Conservation (phyloP, 2,329 filamentous ascomycete species). For the Coleophoma cylindrospora region DNA sequence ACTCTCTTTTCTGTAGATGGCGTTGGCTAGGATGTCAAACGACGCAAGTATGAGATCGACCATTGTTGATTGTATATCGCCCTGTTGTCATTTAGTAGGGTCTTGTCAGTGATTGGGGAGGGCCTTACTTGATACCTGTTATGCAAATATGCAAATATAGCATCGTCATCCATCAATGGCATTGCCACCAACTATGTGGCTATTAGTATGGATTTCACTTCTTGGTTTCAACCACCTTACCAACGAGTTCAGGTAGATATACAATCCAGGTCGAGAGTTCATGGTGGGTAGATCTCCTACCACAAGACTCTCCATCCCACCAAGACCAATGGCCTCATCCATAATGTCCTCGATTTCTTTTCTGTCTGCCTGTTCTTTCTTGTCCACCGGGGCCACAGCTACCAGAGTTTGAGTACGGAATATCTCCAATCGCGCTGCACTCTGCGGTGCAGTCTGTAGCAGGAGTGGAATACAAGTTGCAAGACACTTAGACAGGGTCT, state of each 20-base stretch:
- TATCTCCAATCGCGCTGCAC: constrained; percentile 42
- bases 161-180: constrained; percentile 76
- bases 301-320: constrained; percentile 25
- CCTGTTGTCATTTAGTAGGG: constrained; percentile 39
- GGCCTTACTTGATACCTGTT: constrained; percentile 73
- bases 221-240: constrained; percentile 40
- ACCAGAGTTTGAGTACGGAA: constrained; percentile 54
- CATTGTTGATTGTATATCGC: constrained; percentile 70
- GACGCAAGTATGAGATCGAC: constrained; percentile 82
- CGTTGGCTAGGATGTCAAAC: constrained; percentile 86
- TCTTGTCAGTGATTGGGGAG: background rate
- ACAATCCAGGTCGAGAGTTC: constrained; percentile 77
- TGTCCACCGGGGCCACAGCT: constrained; percentile 47
- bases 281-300: constrained; percentile 63
- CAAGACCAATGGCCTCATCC: constrained; percentile 50
- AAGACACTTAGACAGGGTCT: constrained; percentile 34
- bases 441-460: constrained; percentile 49
- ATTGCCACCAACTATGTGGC: constrained; percentile 66
- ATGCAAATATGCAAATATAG: constrained; percentile 74
- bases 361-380: constrained; percentile 43
- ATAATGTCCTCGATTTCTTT: constrained; percentile 52
- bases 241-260: constrained; percentile 78
- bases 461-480: constrained; percentile 50
- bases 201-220: constrained; percentile 20
- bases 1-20: constrained; percentile 66